Base-by-base conservation (phyloP, 2,329 filamentous ascomycete species). In the Scortechinia acanthostroma region DNA sequence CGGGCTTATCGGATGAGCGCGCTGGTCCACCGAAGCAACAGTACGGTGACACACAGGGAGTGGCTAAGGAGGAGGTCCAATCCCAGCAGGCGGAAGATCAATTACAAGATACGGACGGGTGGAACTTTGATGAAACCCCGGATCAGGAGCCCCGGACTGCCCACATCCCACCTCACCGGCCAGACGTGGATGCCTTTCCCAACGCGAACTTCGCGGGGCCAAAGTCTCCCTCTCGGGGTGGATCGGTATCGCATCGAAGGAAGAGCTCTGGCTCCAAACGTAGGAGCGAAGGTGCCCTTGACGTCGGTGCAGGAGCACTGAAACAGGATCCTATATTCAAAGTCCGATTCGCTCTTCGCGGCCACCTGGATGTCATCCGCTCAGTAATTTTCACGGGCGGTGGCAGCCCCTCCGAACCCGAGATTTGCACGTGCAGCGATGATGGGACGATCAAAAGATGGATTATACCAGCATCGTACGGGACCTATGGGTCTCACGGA, bases 331-430 rank as follows among this genome's bases (percentile, higher is more conserved):
- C 81, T 15, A 89, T 77, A 52, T 97, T 98, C 69, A 96, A 94
- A 63, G 84, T 97, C 47, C 81, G 90, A 43, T 97, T 95, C 58
- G 91, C 90, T 3, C 74, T 98, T 3, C 78, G 91, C 44, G 93
- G 93, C 2, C 93, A 98, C 61, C 75, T 98, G 2, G 90, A 97
- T 59, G 91, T 94, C 2, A 89, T 98, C 3, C 84, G 93, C 33
- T 89, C 89, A 1, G 88, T 97, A 47, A 95, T 96, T 51, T 98
- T 98, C 65, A 97, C 91, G 1, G 93, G 93, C 20, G 93, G 93
- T 35, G 93, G 93, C 49, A 96, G 90, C 57, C 91, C 91, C 3
- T 89, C 88, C 3, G 93, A 98, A 59, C 93, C 93, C 2, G 93
- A 98, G 63, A 91, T 98, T 45, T 97, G 91, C 65, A 98, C 91